A percentile compares a stretch with the other conserved stretches of the same genome.
Conservation (phyloP, 2,329 filamentous ascomycete species). For the Exophiala sideris region DNA sequence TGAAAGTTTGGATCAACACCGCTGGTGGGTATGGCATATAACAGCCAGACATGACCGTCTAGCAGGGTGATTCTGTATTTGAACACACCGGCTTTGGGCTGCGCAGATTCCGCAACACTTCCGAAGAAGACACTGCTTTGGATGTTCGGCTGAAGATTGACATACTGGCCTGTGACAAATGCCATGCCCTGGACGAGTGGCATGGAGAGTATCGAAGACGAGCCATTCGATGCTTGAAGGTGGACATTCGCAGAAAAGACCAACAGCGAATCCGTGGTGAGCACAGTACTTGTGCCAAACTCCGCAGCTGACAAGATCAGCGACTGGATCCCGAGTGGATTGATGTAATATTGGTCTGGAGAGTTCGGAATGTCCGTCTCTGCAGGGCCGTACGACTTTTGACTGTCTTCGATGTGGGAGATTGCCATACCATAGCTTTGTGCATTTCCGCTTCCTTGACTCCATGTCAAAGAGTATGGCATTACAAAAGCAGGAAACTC, state of each 20-base stretch:
- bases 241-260: slow-evolving; percentile 65
- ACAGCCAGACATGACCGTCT: slow-evolving; percentile 71
- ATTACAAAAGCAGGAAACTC: slow-evolving; percentile 68
- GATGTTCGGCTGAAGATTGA: slow-evolving; percentile 66
- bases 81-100: slow-evolving; percentile 60
- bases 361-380: slow-evolving; percentile 51
- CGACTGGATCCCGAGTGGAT: slow-evolving; percentile 77
- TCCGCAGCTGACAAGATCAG: slow-evolving; percentile 76
- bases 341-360: slow-evolving; percentile 70
- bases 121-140: slow-evolving; percentile 73
- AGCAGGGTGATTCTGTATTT: slow-evolving; percentile 75
- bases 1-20: slow-evolving; percentile 62
- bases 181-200: slow-evolving; percentile 87
- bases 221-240: slow-evolving; percentile 54
- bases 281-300: slow-evolving; percentile 58
- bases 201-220: slow-evolving; percentile 64
- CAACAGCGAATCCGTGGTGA: slow-evolving; percentile 52
- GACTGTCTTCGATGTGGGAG: slow-evolving; percentile 66
- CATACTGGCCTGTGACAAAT: slow-evolving; percentile 76
- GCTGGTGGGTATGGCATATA: slow-evolving; percentile 66
- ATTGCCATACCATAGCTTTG: slow-evolving; percentile 74
- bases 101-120: slow-evolving; percentile 54
- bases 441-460: slow-evolving; percentile 59
- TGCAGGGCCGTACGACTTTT: slow-evolving; percentile 63
- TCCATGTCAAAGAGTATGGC: slow-evolving; percentile 69